Percentiles rank a stretch among this genome's conserved stretches.
Conservation (phyloP, 2,329 filamentous ascomycete species). For the Apiospora rasikravindrae region DNA sequence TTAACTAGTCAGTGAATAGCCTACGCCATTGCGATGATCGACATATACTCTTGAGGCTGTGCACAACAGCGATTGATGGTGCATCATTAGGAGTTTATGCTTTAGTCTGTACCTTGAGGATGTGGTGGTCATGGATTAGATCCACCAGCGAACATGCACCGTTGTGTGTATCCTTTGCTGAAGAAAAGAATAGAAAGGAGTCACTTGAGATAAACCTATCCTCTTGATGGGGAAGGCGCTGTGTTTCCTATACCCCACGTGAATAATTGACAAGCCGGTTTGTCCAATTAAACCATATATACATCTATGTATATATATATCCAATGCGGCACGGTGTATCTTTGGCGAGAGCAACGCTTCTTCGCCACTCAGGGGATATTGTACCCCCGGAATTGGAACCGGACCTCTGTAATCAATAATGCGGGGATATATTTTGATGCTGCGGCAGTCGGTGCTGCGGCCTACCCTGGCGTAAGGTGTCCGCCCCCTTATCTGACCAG, state of each 20-base stretch:
- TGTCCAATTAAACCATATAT: too few species aligned
- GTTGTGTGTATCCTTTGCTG: background rate
- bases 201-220: background rate
- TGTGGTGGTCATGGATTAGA: background rate
- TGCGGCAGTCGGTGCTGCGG: background rate
- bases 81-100: background rate
- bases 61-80: background rate
- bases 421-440: background rate
- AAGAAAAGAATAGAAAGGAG: background rate
- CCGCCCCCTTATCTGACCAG: background rate
- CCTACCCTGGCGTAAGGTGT: background rate
- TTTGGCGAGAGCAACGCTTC: too few species aligned
- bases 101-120: background rate
- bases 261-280: too few species aligned
- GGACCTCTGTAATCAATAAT: background rate
- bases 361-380: too few species aligned
- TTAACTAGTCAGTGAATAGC: background rate
- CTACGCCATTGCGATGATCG: background rate
- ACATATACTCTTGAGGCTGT: conserved; percentile 5
- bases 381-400: background rate
- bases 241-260: too few species aligned
- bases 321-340: too few species aligned
- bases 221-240: too few species aligned
- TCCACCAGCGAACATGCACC: background rate
- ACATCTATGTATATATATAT: too few species aligned